A percentile compares a stretch with the other conserved stretches of the same genome.
Evolutionary conservation across 176 grass and related monocot species (phyloP).

Genomic region (Oropetium thomaeum): DNA sequence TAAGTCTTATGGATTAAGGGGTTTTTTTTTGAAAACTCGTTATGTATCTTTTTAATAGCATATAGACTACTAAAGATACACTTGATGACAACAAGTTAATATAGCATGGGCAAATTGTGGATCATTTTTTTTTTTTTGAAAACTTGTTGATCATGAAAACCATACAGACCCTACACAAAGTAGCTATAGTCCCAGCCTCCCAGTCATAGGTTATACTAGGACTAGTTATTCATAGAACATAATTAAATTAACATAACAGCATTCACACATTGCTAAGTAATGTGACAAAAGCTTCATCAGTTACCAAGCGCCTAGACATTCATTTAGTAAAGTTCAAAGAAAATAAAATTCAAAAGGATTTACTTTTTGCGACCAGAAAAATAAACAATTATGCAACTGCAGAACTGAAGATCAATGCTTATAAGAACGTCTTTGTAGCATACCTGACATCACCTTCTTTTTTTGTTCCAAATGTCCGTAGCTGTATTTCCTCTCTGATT

Average conservation of each 20-base stretch:
- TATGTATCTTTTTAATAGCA: too few relatives aligned
- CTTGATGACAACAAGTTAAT: too few relatives aligned
- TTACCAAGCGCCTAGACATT: not conserved
- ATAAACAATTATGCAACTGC: not conserved
- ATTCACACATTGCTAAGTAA: not conserved
- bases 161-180: not conserved
- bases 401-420: constrained; percentile 3
- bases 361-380: too few relatives aligned
- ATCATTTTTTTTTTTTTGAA: not conserved
- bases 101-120: too few relatives aligned
- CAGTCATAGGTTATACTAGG: not conserved
- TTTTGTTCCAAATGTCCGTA: constrained; percentile 93
- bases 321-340: not conserved
- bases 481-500: constrained; percentile 86
- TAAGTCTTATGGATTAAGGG: too few relatives aligned
- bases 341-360: not conserved
- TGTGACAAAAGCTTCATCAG: not conserved
- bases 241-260: not conserved
- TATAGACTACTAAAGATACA: too few relatives aligned
- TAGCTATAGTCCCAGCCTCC: not conserved
- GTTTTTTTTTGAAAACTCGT: too few relatives aligned
- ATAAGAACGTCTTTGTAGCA: not conserved
- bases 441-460: constrained; percentile 90
- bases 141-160: not conserved
- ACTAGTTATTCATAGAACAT: not conserved